Conservation (phyloP, 2,329 filamentous ascomycete species). For the Verticillium tricorpus region DNA sequence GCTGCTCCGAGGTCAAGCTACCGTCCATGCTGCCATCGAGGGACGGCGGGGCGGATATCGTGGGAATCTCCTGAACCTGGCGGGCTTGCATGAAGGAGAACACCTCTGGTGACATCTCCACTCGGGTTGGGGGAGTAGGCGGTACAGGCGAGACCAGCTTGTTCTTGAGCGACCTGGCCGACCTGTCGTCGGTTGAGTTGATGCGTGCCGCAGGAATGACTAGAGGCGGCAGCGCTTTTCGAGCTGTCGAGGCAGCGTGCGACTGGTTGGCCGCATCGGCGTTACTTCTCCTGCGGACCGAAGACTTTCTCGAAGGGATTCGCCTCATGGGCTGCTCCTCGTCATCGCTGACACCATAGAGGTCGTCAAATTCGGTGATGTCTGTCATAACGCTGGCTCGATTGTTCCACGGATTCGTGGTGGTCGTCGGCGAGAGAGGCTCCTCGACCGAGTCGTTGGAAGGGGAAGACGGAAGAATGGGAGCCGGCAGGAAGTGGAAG, state of each 20-base stretch:
- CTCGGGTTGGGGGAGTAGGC: conserved; percentile 59
- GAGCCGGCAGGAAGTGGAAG: conserved; percentile 58
- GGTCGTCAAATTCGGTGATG: conserved; percentile 74
- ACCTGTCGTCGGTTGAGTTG: conserved; percentile 33
- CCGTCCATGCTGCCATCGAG: conserved; percentile 89
- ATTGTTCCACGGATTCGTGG: conserved; percentile 57
- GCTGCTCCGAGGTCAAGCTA: conserved; percentile 81
- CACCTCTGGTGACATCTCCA: conserved; percentile 72
- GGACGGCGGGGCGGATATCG: conserved; percentile 77
- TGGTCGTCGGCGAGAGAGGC: conserved; percentile 47
- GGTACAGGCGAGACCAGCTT: conserved; percentile 54
- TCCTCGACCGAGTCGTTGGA: conserved; percentile 49
- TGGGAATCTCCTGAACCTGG: conserved; percentile 62
- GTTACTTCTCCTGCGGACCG: conserved; percentile 41
- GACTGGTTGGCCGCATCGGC: conserved; percentile 22
- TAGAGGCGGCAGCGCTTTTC: conserved; percentile 40
- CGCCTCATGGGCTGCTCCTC: conserved; percentile 43
- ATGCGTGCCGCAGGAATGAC: conserved; percentile 43
- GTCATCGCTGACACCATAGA: conserved; percentile 83
- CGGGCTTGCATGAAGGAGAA: conserved; percentile 65
- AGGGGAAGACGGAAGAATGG: conserved; percentile 57
- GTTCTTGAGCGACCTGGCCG: conserved; percentile 35
- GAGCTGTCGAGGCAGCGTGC: conserved; percentile 8
- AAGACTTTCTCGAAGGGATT: conserved; percentile 18
- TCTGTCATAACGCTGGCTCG: conserved; percentile 59